A percentile compares a stretch with the other conserved stretches of the same genome.
Evolutionary conservation across 768 basidiomycete genomes (phyloP).

Genomic region (Psilocybe cubensis): DNA sequence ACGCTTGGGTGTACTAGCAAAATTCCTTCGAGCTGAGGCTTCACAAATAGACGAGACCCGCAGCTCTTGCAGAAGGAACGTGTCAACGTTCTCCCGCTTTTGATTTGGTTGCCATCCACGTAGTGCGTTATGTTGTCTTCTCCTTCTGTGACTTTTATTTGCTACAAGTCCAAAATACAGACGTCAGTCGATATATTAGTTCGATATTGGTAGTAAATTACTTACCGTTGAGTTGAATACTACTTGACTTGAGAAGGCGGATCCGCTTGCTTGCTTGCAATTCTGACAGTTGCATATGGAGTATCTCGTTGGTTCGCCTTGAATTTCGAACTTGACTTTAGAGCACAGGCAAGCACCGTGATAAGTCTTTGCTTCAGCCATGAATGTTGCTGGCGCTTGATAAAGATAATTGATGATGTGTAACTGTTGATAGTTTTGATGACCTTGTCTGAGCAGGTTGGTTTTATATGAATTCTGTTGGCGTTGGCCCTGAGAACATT

Average conservation of each 20-base stretch:
- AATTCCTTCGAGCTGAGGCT: constrained; percentile 20
- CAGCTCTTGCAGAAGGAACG: constrained; percentile 35
- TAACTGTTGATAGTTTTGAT: too few relatives aligned
- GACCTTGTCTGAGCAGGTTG: too few relatives aligned
- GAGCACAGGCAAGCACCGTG: constrained; percentile 33
- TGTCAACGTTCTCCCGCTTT: constrained; percentile 29
- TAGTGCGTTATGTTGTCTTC: constrained; percentile 24
- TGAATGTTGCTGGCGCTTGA: too few relatives aligned
- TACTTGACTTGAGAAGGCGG: constrained; percentile 33
- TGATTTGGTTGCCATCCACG: constrained; percentile 26
- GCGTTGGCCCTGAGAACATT: too few relatives aligned
- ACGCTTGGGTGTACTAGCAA: constrained; percentile 25
- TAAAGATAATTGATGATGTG: too few relatives aligned
- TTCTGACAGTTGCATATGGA: constrained; percentile 36
- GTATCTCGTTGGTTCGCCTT: constrained; percentile 32
- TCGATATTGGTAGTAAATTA: too few relatives aligned
- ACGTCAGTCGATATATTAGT: too few relatives aligned
- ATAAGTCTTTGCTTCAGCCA: constrained; percentile 13
- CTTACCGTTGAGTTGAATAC: constrained; percentile 32
- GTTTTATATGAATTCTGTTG: too few relatives aligned
- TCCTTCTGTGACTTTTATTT: constrained; percentile 28
- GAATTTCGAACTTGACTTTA: constrained; percentile 26
- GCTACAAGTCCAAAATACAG: too few relatives aligned
- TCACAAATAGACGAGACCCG: constrained; percentile 29
- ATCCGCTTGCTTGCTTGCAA: constrained; percentile 34